Evolutionary conservation across 2,329 filamentous ascomycete genomes (phyloP), one percentile per base, ranked within the genome.

Genomic region (Acephala macrosclerotiorum): DNA sequence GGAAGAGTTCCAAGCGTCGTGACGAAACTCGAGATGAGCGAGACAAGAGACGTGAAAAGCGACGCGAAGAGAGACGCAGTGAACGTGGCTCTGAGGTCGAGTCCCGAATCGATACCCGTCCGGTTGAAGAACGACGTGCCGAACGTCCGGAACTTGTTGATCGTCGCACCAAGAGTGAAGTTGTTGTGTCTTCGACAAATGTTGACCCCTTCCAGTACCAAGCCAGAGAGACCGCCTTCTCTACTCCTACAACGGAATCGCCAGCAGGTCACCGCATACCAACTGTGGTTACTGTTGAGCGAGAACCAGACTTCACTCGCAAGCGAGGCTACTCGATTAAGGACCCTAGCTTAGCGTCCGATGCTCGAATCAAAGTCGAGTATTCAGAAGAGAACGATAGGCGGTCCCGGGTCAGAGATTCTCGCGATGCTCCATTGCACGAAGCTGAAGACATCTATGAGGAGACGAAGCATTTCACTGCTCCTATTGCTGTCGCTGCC

Each of bases 141-240:
- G 64, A 68, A 18, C 61, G 58, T 40, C 38, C 60, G 9, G 65
- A 69, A 51, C 49, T 53, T 53, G 49, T 53, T 53, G 66, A 67
- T 36, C 57, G 40, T 42, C 61, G 63, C 64, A 72, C 69, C 51
- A 76, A 66, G 72, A 78, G 70, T 69, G 77, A 71, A 65, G 70
- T 65, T 47, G 73, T 60, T 71, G 73, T 69, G 66, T 70, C 71
- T 38, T 65, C 63, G 36, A 66, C 68, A 16, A 72, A 75, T 58
- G 75, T 85, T 72, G 84, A 89, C 75, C 85, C 86, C 20, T 89
- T 89, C 74, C 81, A 87, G 74, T 89, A 80, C 72, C 86, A 85
- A 75, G 84, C 88, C 66, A 70, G 80, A 49, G 80, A 85, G 66
- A 81, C 84, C 71, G 81, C 82, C n/a, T 86, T 86, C 66, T 76